These are phyloP conservation scores for Tubosaeta sp. DNA, from an alignment of 768 basidiomycete genomes.

Conservation along the genomic window DNA sequence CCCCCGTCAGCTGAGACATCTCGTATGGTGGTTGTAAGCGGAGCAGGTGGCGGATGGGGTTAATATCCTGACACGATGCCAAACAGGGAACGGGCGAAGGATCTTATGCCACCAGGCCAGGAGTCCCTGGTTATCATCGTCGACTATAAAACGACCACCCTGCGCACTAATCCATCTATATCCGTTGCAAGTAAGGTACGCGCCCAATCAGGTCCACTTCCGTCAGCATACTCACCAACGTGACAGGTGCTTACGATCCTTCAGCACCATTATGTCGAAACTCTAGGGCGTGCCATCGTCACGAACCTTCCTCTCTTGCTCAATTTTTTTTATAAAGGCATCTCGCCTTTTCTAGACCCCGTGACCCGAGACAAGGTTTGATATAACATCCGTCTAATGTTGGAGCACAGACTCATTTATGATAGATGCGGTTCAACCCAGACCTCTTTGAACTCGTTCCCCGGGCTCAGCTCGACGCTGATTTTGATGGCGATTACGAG, in stretches of 20 bases:
- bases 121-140: slow-evolving; percentile 81
- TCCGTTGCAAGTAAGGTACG: slow-evolving; percentile 70
- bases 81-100: slow-evolving; percentile 81
- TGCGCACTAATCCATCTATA: slow-evolving; percentile 81
- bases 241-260: slow-evolving; percentile 66
- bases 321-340: slow-evolving; percentile 77
- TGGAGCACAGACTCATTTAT: background rate
- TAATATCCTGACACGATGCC: slow-evolving; percentile 3
- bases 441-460: slow-evolving; percentile 74
- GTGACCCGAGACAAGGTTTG: slow-evolving; percentile 81
- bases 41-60: background rate
- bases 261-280: slow-evolving; percentile 87
- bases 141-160: slow-evolving; percentile 79
- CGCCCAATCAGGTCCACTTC: background rate
- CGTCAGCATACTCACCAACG: background rate
- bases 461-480: slow-evolving; percentile 69
- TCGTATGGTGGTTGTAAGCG: slow-evolving; percentile 82
- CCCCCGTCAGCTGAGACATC: slow-evolving; percentile 76
- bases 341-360: slow-evolving; percentile 83
- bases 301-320: slow-evolving; percentile 75
- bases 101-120: slow-evolving; percentile 81
- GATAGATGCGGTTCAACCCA: slow-evolving; percentile 86
- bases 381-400: background rate
- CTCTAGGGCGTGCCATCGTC: slow-evolving; percentile 79
- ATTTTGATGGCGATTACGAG: slow-evolving; percentile 75